A percentile compares a stretch with the other conserved stretches of the same genome.
These are phyloP conservation scores for Leptographium galeiforme DNA, from an alignment of 2,329 filamentous ascomycete species.

Conservation along the genomic window DNA sequence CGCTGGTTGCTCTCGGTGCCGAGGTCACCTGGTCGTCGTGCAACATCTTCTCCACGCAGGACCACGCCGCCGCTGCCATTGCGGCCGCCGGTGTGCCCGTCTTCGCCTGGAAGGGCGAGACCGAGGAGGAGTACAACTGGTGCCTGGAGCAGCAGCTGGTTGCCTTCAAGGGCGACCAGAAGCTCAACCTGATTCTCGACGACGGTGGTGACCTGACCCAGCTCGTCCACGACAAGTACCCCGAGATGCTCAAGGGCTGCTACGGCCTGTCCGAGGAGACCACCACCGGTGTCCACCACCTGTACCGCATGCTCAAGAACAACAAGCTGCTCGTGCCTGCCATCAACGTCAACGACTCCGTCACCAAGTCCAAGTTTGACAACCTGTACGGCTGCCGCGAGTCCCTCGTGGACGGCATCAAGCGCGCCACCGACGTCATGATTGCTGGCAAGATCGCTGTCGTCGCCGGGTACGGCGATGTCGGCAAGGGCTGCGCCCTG, in stretches of 20 bases:
- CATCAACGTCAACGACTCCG: conserved; percentile 99
- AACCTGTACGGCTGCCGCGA: conserved; percentile 99
- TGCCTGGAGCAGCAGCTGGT: conserved; percentile 96
- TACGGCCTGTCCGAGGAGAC: conserved; percentile 99
- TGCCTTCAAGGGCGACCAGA: conserved; percentile 93
- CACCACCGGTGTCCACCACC: conserved; percentile 97
- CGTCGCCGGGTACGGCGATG: conserved; percentile 96
- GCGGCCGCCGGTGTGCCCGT: conserved; percentile 87
- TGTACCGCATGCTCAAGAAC: conserved; percentile 96
- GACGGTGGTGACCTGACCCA: conserved; percentile 95
- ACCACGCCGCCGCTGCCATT: conserved; percentile 96
- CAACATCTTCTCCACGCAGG: conserved; percentile 99
- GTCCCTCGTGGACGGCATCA: conserved; percentile 98
- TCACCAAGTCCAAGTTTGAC: conserved; percentile 99
- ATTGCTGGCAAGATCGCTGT: conserved; percentile 98
- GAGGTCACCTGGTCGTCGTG: conserved; percentile 98
- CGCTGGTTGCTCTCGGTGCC: conserved; percentile 81
- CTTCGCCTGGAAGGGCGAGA: conserved; percentile 72
- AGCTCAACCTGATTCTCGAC: conserved; percentile 97
- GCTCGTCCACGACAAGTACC: conserved; percentile 96
- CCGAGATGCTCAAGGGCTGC: conserved; percentile 95
- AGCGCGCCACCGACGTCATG: conserved; percentile 99
- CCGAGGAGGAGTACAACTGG: conserved; percentile 99
- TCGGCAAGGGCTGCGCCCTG: conserved; percentile 96
- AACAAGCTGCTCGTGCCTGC: conserved; percentile 79